Base-by-base conservation (phyloP, 768 basidiomycete species). In the Tubosaeta sp. region DNA sequence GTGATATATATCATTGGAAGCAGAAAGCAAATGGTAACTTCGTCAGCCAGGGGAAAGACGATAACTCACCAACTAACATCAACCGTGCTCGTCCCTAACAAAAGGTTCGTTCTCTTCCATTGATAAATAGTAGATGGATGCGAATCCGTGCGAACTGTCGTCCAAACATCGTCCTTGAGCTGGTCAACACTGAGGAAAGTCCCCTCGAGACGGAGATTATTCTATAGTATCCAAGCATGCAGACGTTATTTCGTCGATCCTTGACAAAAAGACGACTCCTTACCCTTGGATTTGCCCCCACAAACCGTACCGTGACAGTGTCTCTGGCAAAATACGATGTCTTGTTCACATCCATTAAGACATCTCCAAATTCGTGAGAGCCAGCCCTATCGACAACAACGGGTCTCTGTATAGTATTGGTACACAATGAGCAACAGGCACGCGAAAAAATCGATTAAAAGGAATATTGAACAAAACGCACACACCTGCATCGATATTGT, bases 251-350 rank as follows among this genome's bases (percentile, higher is more conserved):
- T 42, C 31, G 19, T 6, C 27, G 7, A 38, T 27, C 42, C 45
- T 34, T 19, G 3, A 52, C 25, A 12, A 55, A 49, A 29, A 36
- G 11, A 40, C 35, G 42, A 10, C 22, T 2, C 65, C 80, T 55
- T 56, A 87, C 86, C 69, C 88, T 74, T 1, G 87, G 89, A 63
- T 88, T 87, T 36, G 87, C 88, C 40, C 86, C 87, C 43, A 86
- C 81, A 55, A 90, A 90, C 45, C 74, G 71, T 13, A 77, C 84
- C 10, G 64, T 62, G 49, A 87, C 87, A 4, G 73, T 83, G 30
- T 83, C 74, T 13, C 84, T 83, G 8, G 70, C 74, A 34, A 59
- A 63, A 65, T 87, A 90, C 8, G 78, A 52, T 6, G 74, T 63
- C 31, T 56, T 63, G 11, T 71, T 63, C 44, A 85, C 85, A 62